Percentiles rank a stretch among this genome's conserved stretches.
These are phyloP conservation scores for Viola pubescens DNA, from an alignment of 441 rosid species.

Conservation along the genomic window DNA sequence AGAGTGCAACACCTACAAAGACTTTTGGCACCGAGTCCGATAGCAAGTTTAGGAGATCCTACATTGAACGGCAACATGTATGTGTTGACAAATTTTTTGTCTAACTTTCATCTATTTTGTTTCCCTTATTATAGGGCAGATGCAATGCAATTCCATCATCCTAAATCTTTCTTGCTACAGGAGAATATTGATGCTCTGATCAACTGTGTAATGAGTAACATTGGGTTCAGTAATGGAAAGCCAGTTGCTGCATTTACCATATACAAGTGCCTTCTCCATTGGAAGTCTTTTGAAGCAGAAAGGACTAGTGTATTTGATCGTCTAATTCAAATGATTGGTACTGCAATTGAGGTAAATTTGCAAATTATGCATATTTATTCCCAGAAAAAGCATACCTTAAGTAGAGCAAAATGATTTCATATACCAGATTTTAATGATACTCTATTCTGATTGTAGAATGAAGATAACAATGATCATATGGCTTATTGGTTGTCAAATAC, in stretches of 20 bases:
- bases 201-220: slow-evolving; percentile 57
- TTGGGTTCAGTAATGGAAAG: slow-evolving; percentile 82
- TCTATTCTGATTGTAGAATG: slow-evolving; percentile 46
- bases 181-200: slow-evolving; percentile 84
- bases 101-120: slow-evolving; percentile 17
- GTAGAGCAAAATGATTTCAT: slow-evolving; percentile 4
- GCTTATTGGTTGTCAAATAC: slow-evolving; percentile 97
- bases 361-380: slow-evolving; percentile 4
- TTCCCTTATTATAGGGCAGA: slow-evolving; percentile 6
- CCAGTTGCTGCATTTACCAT: slow-evolving; percentile 92
- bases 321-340: slow-evolving; percentile 96
- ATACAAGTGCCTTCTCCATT: slow-evolving; percentile 89
- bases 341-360: slow-evolving; percentile 76
- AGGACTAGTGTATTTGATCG: slow-evolving; percentile 96
- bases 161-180: slow-evolving; percentile 40
- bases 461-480: slow-evolving; percentile 84
- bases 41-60: slow-evolving; percentile 64
- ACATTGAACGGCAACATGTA: slow-evolving; percentile 82
- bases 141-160: slow-evolving; percentile 11
- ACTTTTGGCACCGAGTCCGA: slow-evolving; percentile 59
- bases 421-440: background rate
- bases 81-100: slow-evolving; percentile 22
- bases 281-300: slow-evolving; percentile 98
- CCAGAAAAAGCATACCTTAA: slow-evolving; percentile 3
- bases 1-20: slow-evolving; percentile 53